Conservation (phyloP, 2,329 filamentous ascomycete species). For the Trichoderma koningiopsis region DNA sequence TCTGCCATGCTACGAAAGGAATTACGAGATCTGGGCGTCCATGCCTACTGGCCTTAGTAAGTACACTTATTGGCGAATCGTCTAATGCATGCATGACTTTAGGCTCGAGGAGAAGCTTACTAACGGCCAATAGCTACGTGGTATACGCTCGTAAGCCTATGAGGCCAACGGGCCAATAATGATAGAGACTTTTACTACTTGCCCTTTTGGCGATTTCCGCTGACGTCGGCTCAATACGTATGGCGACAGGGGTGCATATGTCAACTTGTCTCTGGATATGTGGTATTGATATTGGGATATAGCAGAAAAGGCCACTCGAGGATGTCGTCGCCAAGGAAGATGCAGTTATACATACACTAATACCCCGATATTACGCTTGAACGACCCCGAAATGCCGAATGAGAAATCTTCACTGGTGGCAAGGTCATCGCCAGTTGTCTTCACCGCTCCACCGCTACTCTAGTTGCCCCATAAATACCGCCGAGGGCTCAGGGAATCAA, state of each 20-base stretch:
- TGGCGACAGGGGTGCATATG: not conserved
- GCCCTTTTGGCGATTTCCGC: constrained; percentile 9
- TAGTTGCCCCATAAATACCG: constrained; percentile 3
- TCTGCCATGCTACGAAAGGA: constrained; percentile 36
- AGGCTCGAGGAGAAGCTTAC: constrained; percentile 1
- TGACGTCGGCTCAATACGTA: not conserved
- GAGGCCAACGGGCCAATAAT: constrained; percentile 2
- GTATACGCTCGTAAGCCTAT: constrained; percentile 29
- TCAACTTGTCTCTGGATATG: not conserved
- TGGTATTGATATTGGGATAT: not conserved
- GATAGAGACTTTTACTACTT: not conserved
- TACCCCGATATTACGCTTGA: not conserved
- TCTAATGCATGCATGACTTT: not conserved
- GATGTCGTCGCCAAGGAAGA: not conserved
- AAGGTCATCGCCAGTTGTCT: not conserved
- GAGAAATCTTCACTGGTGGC: not conserved
- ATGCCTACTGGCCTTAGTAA: constrained; percentile 40
- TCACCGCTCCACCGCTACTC: constrained; percentile 19
- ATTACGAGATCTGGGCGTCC: constrained; percentile 34
- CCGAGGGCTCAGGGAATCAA: not conserved
- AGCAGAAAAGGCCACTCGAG: not conserved
- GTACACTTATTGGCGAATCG: constrained; percentile 22
- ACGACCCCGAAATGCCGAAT: not conserved
- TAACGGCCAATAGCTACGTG: constrained; percentile 26
- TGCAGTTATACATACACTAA: not conserved